Evolutionary conservation across 140 eudicot genomes (phyloP).

Genomic region (Anethum foeniculum): DNA sequence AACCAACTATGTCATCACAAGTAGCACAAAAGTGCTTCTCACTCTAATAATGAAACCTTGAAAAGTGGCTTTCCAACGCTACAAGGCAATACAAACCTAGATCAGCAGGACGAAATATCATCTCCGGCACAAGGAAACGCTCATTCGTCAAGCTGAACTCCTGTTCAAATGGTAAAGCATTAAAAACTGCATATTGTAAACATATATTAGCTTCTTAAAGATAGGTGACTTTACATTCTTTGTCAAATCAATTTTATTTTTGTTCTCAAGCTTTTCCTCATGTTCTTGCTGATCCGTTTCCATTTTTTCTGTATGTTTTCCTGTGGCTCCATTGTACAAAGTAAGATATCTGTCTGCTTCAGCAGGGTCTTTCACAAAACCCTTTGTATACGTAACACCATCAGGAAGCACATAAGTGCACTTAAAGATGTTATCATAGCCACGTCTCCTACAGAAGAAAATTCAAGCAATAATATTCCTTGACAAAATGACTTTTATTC

Average conservation of each 20-base stretch:
- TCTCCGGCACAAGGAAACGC: slow-evolving; percentile 98
- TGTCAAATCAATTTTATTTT: slow-evolving; percentile 52
- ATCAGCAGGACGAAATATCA: slow-evolving; percentile 98
- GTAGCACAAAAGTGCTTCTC: not conserved
- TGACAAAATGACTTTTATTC: not conserved
- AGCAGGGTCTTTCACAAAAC: slow-evolving; percentile 67
- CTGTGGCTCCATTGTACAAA: slow-evolving; percentile 38
- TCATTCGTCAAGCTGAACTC: slow-evolving; percentile 93
- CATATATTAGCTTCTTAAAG: not conserved
- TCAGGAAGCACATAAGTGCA: slow-evolving; percentile 97
- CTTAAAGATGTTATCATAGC: slow-evolving; percentile 68
- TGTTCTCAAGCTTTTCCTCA: slow-evolving; percentile 37
- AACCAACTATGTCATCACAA: not conserved
- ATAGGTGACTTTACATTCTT: slow-evolving; percentile 39
- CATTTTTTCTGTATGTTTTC: slow-evolving; percentile 15
- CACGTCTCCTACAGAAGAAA: slow-evolving; percentile 54
- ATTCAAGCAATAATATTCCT: not conserved
- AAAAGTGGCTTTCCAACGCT: slow-evolving; percentile 5
- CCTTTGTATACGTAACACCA: slow-evolving; percentile 72
- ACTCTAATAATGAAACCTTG: not conserved
- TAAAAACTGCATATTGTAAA: slow-evolving; percentile 2
- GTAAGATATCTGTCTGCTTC: slow-evolving; percentile 54
- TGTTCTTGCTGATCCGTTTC: slow-evolving; percentile 34
- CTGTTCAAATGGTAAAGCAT: slow-evolving; percentile 31
- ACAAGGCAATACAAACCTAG: slow-evolving; percentile 47